A percentile compares a stretch with the other conserved stretches of the same genome.
Evolutionary conservation across 1,284 basidiomycete species (phyloP).

Genomic region (Irpex rosettiformis): DNA sequence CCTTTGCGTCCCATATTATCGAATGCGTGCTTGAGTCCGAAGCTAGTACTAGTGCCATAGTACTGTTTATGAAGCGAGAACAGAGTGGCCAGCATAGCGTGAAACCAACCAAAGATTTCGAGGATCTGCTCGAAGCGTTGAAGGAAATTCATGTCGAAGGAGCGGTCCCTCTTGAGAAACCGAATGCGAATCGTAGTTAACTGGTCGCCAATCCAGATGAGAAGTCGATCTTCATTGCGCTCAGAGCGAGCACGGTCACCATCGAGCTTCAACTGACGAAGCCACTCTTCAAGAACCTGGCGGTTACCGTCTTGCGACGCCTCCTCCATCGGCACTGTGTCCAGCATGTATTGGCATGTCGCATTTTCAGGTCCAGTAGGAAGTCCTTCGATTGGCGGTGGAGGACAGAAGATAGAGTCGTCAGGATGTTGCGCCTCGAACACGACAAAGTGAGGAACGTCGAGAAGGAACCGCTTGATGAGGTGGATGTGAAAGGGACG

Average conservation of each 20-base stretch:
- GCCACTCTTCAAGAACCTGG: conserved; percentile 22
- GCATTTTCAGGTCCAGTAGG: conserved; percentile 24
- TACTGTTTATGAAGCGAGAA: conserved; percentile 23
- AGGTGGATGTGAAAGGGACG: conserved; percentile 8
- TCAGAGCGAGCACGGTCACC: conserved; percentile 11
- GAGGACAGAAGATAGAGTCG: conserved; percentile 18
- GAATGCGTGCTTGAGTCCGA: conserved; percentile 17
- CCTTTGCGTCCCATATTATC: conserved; percentile 16
- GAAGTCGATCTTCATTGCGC: conserved; percentile 9
- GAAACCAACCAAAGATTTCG: conserved; percentile 23
- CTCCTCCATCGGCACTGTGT: conserved; percentile 31
- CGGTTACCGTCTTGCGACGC: conserved; percentile 35
- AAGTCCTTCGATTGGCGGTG: conserved; percentile 25
- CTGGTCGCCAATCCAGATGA: conserved; percentile 24
- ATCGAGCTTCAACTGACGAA: conserved; percentile 10
- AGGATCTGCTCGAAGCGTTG: conserved; percentile 22
- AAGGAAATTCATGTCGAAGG: conserved; percentile 19
- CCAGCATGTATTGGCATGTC: conserved; percentile 29
- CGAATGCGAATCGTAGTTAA: conserved; percentile 20
- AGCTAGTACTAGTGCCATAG: conserved; percentile 11
- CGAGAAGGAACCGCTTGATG: conserved; percentile 11
- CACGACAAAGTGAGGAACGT: conserved; percentile 13
- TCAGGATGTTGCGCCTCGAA: conserved; percentile 18
- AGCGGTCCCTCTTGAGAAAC: conserved; percentile 18
- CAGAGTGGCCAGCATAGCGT: conserved; percentile 17